Conservation (phyloP, 78 protist genomes). For the Chrysochromulina parva region DNA sequence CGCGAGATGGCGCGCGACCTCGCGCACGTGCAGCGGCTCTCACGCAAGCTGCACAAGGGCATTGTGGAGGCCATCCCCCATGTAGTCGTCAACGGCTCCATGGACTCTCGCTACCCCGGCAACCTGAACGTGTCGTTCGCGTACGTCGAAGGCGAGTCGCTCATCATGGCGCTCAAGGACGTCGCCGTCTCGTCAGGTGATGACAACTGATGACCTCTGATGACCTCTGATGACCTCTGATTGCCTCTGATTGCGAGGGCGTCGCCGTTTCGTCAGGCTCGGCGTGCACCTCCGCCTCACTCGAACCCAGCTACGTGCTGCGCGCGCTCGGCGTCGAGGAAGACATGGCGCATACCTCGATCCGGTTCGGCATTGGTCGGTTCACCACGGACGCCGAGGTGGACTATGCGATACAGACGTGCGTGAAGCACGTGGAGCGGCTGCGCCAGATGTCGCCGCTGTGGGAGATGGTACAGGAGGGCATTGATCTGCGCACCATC, state of each 20-base stretch:
- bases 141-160: conserved; percentile 95
- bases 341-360: conserved; percentile 95
- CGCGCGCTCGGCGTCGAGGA: conserved; percentile 88
- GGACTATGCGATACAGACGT: conserved; percentile 65
- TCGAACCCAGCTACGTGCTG: conserved; percentile 96
- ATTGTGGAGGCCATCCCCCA: conserved; percentile 46
- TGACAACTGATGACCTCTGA: too few relatives aligned
- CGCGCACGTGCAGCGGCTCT: conserved; percentile 63
- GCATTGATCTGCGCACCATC: conserved; percentile 86
- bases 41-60: conserved; percentile 64
- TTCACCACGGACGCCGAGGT: conserved; percentile 84
- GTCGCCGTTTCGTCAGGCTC: conserved; percentile 89
- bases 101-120: conserved; percentile 72
- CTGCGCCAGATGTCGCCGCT: conserved; percentile 94
- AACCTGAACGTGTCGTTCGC: conserved; percentile 95
- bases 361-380: conserved; percentile 94
- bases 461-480: conserved; percentile 96
- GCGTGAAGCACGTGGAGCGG: conserved; percentile 71
- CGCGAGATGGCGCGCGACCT: conserved; percentile 82
- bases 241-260: conserved; percentile 79
- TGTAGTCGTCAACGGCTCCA: conserved; percentile 64
- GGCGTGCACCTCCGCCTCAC: conserved; percentile 94
- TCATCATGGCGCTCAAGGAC: conserved; percentile 90
- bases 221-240: too few relatives aligned
- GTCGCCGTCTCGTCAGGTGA: conserved; percentile 64